These are phyloP conservation scores for Phytophthora pini DNA, from an alignment of 352 stramenopile genomes.

Conservation along the genomic window DNA sequence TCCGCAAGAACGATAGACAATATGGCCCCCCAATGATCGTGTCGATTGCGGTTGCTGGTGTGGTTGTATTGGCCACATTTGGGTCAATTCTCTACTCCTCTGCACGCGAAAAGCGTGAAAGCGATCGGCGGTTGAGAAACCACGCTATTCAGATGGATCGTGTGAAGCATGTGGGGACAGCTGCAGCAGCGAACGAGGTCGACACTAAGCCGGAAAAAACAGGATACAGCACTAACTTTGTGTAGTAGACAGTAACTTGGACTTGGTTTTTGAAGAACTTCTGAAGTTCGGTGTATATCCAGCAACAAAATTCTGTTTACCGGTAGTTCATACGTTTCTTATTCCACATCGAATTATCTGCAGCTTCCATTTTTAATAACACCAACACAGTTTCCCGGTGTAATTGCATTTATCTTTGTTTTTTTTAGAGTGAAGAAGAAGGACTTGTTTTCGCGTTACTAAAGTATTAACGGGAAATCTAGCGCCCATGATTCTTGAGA, in stretches of 20 bases:
- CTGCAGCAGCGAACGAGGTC: neutral
- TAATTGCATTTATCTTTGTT: no score
- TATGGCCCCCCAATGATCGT: slow-evolving; percentile 28
- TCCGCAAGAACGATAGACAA: slow-evolving; percentile 12
- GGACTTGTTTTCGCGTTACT: no score
- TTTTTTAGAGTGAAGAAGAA: no score
- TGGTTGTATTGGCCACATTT: slow-evolving; percentile 12
- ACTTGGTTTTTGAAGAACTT: no score
- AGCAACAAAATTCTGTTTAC: no score
- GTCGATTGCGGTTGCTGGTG: slow-evolving; percentile 12
- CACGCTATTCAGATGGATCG: slow-evolving; percentile 6
- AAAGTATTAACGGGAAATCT: no score
- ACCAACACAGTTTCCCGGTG: no score
- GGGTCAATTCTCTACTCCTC: slow-evolving; percentile 6
- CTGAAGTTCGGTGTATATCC: no score
- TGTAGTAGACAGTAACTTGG: neutral
- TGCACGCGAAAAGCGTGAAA: slow-evolving; percentile 6
- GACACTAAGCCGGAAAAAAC: slow-evolving; percentile 1
- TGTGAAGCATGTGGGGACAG: neutral
- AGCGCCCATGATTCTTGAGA: no score
- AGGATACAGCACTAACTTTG: slow-evolving; percentile 20
- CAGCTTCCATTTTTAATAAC: no score
- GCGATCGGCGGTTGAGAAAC: slow-evolving; percentile 8
- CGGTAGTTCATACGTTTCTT: no score
- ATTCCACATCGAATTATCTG: no score